Percentiles rank a stretch among this genome's conserved stretches.
Conservation (phyloP, 208 protist species). For the Trypanosoma melophagium region DNA sequence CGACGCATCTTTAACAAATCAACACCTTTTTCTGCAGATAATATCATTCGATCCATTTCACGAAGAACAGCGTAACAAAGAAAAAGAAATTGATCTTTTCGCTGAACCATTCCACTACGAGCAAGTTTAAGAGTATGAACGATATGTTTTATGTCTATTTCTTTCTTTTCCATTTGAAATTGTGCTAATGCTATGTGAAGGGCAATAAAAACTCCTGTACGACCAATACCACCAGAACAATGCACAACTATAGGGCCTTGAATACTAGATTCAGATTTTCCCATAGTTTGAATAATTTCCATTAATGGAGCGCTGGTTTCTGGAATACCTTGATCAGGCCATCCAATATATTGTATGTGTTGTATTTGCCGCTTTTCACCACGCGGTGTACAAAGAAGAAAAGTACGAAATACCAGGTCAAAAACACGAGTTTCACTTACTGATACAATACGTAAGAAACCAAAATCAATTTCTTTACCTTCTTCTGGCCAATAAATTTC, state of each 20-base stretch:
- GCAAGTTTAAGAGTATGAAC: conserved; percentile 70
- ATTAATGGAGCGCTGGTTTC: conserved; percentile 61
- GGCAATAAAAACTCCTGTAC: conserved; percentile 85
- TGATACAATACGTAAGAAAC: conserved; percentile 44
- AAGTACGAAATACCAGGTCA: conserved; percentile 53
- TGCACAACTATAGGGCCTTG: conserved; percentile 75
- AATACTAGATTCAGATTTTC: conserved; percentile 45
- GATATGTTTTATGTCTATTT: conserved; percentile 58
- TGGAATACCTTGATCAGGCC: conserved; percentile 90
- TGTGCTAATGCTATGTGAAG: conserved; percentile 73
- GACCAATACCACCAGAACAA: conserved; percentile 86
- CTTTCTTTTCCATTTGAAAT: conserved; percentile 61
- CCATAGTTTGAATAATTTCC: conserved; percentile 75
- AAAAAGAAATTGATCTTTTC: conserved; percentile 84
- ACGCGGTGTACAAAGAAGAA: conserved; percentile 44
- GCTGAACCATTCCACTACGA: conserved; percentile 81
- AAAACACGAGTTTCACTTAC: conserved; percentile 41
- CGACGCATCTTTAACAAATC: conserved; percentile 47
- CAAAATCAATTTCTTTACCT: conserved; percentile 46
- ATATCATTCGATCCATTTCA: conserved; percentile 81
- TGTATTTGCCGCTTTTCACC: conserved; percentile 60
- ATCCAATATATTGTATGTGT: conserved; percentile 82
- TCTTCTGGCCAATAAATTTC: conserved; percentile 78
- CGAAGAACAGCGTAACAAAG: conserved; percentile 69
- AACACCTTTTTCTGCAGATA: conserved; percentile 57